Conservation (phyloP, 345 rosid genomes). For the Dimocarpus longan region DNA sequence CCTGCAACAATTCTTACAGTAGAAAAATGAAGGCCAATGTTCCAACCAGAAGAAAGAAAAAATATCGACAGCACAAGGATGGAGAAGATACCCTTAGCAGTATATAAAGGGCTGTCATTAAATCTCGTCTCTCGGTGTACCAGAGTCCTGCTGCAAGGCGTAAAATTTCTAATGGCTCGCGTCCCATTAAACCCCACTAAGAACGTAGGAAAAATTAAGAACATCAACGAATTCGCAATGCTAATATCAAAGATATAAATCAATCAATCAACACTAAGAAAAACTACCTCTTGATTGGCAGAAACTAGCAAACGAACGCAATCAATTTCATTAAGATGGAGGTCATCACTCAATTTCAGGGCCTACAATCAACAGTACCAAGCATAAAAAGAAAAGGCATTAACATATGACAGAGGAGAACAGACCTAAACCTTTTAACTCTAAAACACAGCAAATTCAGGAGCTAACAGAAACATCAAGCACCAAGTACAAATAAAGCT, state of each 20-base stretch:
- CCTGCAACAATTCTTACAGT: conserved; percentile 45
- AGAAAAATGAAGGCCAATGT: conserved; percentile 5
- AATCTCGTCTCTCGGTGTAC: conserved; percentile 93
- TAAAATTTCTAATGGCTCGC: conserved; percentile 74
- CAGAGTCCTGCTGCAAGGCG: conserved; percentile 94
- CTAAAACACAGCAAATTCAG: background rate
- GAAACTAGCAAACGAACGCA: conserved; percentile 80
- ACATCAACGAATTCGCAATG: conserved; percentile 8
- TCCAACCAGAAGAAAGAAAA: conserved; percentile 1
- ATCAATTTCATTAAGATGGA: conserved; percentile 89
- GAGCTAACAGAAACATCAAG: background rate
- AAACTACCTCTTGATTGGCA: conserved; percentile 85
- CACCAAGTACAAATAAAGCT: background rate
- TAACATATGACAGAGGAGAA: background rate
- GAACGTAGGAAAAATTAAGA: conserved; percentile 22
- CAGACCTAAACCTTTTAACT: background rate
- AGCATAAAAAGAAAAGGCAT: conserved; percentile 12
- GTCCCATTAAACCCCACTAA: conserved; percentile 88
- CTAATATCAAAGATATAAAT: background rate
- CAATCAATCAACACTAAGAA: conserved; percentile 14
- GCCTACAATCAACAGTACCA: conserved; percentile 46
- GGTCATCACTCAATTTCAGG: conserved; percentile 83
- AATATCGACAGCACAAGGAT: background rate
- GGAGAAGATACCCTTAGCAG: conserved; percentile 65
- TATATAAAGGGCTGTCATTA: conserved; percentile 69